phyloP scores from a whole-genome alignment of 2,329 filamentous ascomycete species.

The Aspergillus sp. region DNA sequence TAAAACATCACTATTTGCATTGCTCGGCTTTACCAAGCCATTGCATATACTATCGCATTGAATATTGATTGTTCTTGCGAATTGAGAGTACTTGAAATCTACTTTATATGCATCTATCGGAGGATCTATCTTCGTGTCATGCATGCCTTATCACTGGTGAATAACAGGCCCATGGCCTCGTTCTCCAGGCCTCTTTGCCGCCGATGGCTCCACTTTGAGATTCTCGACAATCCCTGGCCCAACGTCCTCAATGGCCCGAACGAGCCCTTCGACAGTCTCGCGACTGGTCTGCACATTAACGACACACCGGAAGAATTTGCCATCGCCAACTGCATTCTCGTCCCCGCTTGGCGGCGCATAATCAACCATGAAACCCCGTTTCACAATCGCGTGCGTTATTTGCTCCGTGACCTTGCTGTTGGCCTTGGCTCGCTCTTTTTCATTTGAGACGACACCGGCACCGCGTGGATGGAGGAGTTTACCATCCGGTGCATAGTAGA shows the following conservation, averaged over 20 bases:
- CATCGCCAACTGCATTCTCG: conserved; percentile 56
- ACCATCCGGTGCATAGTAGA: conserved; percentile 75
- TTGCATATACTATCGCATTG: background rate
- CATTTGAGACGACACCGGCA: conserved; percentile 35
- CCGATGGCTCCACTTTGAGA: conserved; percentile 29
- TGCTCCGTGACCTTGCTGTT: conserved; percentile 62
- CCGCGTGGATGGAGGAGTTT: conserved; percentile 46
- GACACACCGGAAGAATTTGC: conserved; percentile 71
- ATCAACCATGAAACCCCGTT: conserved; percentile 71
- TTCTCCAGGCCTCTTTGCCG: conserved; percentile 34
- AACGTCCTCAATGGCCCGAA: conserved; percentile 61
- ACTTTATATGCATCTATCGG: background rate
- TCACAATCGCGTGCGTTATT: conserved; percentile 60
- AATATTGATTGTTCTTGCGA: background rate
- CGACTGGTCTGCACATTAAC: conserved; percentile 65
- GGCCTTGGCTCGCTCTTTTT: conserved; percentile 44
- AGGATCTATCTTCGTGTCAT: background rate
- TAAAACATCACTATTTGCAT: background rate
- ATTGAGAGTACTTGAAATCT: background rate
- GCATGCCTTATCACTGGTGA: conserved; percentile 18
- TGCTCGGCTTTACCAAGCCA: background rate
- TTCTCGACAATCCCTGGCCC: conserved; percentile 40
- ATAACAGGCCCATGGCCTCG: conserved; percentile 43
- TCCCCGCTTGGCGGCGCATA: conserved; percentile 60
- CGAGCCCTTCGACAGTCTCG: conserved; percentile 66